phyloP scores from a whole-genome alignment of 2,329 filamentous ascomycete genomes.

The Aspergillus cejpii region DNA sequence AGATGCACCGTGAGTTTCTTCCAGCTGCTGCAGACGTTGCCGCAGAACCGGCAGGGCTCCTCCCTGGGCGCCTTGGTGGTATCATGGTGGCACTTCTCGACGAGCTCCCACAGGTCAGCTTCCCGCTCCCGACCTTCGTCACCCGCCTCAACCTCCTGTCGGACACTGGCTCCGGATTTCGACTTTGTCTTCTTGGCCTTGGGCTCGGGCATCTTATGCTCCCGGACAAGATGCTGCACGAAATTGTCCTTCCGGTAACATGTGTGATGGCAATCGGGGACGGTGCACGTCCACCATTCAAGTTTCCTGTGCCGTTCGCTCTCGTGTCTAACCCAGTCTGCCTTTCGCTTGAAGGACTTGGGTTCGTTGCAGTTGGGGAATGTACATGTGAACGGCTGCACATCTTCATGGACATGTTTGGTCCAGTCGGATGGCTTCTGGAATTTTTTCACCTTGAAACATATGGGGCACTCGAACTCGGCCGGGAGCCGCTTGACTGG shows the following conservation, averaged over 20 bases:
- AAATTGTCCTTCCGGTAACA: constrained; percentile 92
- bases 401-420: constrained; percentile 89
- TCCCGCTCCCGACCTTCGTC: constrained; percentile 30
- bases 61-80: constrained; percentile 60
- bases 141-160: no score
- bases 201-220: constrained; percentile 80
- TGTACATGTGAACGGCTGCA: constrained; percentile 88
- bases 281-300: constrained; percentile 83
- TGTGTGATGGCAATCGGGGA: constrained; percentile 70
- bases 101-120: constrained; percentile 65
- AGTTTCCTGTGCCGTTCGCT: constrained; percentile 84
- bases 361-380: constrained; percentile 75
- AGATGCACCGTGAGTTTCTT: constrained; percentile 92
- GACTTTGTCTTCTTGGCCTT: constrained; percentile 67
- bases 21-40: constrained; percentile 72
- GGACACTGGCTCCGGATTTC: no score
- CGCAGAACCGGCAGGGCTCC: constrained; percentile 83
- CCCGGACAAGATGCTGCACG: constrained; percentile 81
- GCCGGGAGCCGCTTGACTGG: constrained; percentile 71
- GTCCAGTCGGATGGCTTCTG: constrained; percentile 94
- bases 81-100: constrained; percentile 69
- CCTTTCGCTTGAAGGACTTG: constrained; percentile 91
- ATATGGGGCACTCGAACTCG: constrained; percentile 83
- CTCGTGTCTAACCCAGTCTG: constrained; percentile 91
- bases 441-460: constrained; percentile 77